Conservation (phyloP, 2,329 filamentous ascomycete genomes). For the Hymenoscyphus scutula region DNA sequence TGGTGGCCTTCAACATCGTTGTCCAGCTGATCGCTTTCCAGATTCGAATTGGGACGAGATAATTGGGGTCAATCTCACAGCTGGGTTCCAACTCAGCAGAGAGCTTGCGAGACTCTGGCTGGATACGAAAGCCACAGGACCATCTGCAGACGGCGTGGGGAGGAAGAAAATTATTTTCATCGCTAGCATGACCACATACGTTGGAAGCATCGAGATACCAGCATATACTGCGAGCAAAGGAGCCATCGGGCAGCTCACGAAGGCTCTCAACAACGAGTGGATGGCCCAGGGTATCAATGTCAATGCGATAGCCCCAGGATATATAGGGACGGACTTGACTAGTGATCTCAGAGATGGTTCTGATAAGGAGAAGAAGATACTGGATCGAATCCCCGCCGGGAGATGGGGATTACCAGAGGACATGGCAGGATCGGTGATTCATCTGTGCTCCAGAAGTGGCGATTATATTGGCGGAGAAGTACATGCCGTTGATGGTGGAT, state of each 20-base stretch:
- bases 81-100: conserved; percentile 19
- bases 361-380: conserved; percentile 66
- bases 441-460: conserved; percentile 45
- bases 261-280: conserved; percentile 84
- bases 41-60: conserved; percentile 37
- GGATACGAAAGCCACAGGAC: neutral
- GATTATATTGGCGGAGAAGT: conserved; percentile 35
- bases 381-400: conserved; percentile 74
- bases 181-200: conserved; percentile 19
- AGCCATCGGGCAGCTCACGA: conserved; percentile 56
- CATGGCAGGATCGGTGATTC: conserved; percentile 77
- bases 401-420: conserved; percentile 82
- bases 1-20: conserved; percentile 37
- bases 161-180: conserved; percentile 23
- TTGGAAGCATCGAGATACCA: conserved; percentile 14
- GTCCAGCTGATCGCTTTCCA: conserved; percentile 38
- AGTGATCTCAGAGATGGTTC: conserved; percentile 69
- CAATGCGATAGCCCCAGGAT: conserved; percentile 82
- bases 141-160: neutral
- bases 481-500: conserved; percentile 20
- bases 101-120: conserved; percentile 22
- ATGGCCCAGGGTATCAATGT: conserved; percentile 69
- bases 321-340: conserved; percentile 89
- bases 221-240: conserved; percentile 23
- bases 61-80: conserved; percentile 38